These are phyloP conservation scores for Durusdinium trenchii DNA, from an alignment of 73 alveolate species.

Conservation along the genomic window DNA sequence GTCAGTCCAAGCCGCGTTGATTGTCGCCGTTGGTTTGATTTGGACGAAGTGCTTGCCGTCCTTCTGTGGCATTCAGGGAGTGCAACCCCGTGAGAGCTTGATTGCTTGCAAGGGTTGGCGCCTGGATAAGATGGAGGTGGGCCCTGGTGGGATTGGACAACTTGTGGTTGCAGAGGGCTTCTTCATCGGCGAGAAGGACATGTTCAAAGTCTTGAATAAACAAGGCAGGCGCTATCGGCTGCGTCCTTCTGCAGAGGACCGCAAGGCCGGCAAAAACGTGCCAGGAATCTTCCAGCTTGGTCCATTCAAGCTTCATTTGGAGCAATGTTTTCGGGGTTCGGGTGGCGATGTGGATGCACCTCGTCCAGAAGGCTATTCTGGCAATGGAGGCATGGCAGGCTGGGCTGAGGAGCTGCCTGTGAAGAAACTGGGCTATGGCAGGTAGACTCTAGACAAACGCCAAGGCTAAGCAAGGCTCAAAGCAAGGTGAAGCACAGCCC, in stretches of 20 bases:
- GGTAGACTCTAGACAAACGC: neutral
- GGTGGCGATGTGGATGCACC: constrained; percentile 32
- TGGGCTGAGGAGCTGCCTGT: constrained; percentile 91
- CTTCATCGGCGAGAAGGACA: constrained; percentile 94
- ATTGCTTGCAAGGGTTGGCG: constrained; percentile 92
- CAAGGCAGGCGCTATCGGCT: constrained; percentile 89
- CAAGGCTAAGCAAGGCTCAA: neutral
- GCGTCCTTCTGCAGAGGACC: constrained; percentile 92
- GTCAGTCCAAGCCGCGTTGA: constrained; percentile 13
- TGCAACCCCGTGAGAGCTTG: constrained; percentile 45
- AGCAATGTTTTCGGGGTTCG: constrained; percentile 89
- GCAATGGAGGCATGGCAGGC: constrained; percentile 94
- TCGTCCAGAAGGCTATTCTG: constrained; percentile 88
- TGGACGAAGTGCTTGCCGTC: constrained; percentile 27
- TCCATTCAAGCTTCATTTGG: constrained; percentile 88
- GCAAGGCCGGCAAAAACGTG: constrained; percentile 52
- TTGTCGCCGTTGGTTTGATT: constrained; percentile 32
- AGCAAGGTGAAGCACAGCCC: neutral
- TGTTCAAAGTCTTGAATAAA: constrained; percentile 68
- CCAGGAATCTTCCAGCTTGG: constrained; percentile 93
- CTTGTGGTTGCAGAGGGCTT: constrained; percentile 89
- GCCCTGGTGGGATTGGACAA: constrained; percentile 92
- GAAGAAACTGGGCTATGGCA: constrained; percentile 85
- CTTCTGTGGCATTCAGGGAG: constrained; percentile 40
- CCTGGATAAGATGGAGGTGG: constrained; percentile 92